Evolutionary conservation across 352 stramenopile species (phyloP).

Genomic region (Phytophthora nicotianae): DNA sequence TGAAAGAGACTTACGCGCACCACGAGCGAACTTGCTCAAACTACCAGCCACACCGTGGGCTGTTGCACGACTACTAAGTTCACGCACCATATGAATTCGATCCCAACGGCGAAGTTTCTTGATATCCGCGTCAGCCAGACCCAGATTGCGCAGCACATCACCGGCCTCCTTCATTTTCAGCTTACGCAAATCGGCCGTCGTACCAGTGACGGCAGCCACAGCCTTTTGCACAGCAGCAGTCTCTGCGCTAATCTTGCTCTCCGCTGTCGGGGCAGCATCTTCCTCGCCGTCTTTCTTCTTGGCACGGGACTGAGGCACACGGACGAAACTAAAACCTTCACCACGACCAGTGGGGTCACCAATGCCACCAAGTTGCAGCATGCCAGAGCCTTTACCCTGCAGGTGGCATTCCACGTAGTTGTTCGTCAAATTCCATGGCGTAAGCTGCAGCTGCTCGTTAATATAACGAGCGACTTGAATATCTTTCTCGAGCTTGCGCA

Average conservation of each 20-base stretch:
- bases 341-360: conserved; percentile 81
- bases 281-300: conserved; percentile 87
- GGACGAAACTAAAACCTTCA: conserved; percentile 88
- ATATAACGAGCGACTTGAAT: conserved; percentile 87
- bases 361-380: conserved; percentile 80
- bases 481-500: conserved; percentile 78
- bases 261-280: conserved; percentile 42
- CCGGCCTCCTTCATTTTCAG: conserved; percentile 89
- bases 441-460: conserved; percentile 77
- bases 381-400: conserved; percentile 84
- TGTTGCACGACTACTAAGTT: conserved; percentile 76
- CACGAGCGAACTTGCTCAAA: conserved; percentile 83
- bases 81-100: conserved; percentile 81
- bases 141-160: conserved; percentile 80
- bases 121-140: conserved; percentile 80
- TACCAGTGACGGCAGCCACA: conserved; percentile 79
- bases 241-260: conserved; percentile 56
- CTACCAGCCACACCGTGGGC: conserved; percentile 71
- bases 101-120: conserved; percentile 85
- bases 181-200: conserved; percentile 84
- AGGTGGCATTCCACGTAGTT: conserved; percentile 89
- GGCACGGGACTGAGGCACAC: conserved; percentile 71
- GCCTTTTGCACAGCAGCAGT: conserved; percentile 76
- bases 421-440: conserved; percentile 85
- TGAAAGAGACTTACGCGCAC: conserved; percentile 77